Evolutionary conservation across 2,329 filamentous ascomycete genomes (phyloP), one percentile per base, ranked within the genome.

Genomic region (Verticillium klebahnii): DNA sequence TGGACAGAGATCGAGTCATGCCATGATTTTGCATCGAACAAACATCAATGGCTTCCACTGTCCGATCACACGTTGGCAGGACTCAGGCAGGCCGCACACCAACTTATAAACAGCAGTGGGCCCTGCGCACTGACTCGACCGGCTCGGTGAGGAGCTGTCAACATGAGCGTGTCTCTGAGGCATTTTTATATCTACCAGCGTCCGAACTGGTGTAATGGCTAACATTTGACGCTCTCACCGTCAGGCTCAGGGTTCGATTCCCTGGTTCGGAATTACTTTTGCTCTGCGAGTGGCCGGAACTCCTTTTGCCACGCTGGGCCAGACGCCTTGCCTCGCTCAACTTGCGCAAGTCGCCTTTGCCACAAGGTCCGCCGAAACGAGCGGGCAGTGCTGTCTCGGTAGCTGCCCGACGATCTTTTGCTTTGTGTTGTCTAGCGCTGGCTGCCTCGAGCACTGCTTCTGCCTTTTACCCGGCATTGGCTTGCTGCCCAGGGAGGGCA

Each of bases 221-320:
- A 57, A 57, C 55, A 57, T 57, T 57, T 57, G 55, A 36, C 55
- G 55, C 55, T 57, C 55, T 57, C 55, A 57, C 32, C 55, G 55
- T 36, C 55, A 57, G 55, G 55, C 55, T 57, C 55, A 36, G 55
- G 55, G 55, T 57, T 57, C 55, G 34, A 57, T 57, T 57, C 55
- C 55, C 55, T 36, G 55, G 32, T 57, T 36, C 55, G 55, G 55
- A 57, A 56, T 23, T 37, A 19, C 8, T 25, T 36, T 56, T 36
- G 19, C 19, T n/a, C 34, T 14, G 14, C 2, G 9, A 14, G 34
- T 11, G 9, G 1, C 23, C 5, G 17, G 12, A 23, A 8, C 9
- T 11, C 2, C 45, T 50, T 50, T 50, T 50, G n/a, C 7, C 12
- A 23, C 45, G n/a, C 39, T n/a, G 17, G n/a, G 5, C n/a, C 8